These are phyloP conservation scores for Candida neerlandica DNA, from an alignment of 1,139 yeast species.

Conservation along the genomic window DNA sequence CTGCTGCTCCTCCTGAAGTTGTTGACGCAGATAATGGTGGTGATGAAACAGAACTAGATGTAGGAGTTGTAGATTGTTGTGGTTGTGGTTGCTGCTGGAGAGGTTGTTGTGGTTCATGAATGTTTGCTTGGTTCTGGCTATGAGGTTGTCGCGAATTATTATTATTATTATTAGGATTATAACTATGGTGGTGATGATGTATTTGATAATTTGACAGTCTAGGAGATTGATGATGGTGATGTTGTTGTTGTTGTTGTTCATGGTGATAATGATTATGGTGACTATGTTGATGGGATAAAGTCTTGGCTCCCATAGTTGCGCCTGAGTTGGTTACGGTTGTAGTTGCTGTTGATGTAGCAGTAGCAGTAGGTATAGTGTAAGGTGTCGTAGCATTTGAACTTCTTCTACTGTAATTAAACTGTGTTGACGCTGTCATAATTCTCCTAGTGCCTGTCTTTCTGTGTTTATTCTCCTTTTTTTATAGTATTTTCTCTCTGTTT, in stretches of 20 bases:
- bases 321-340: no score
- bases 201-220: slow-evolving; percentile 9
- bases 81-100: slow-evolving; percentile 5
- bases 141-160: not conserved
- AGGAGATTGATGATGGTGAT: slow-evolving; percentile 4
- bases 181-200: slow-evolving; percentile 10
- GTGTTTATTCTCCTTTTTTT: no score
- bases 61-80: slow-evolving; percentile 8
- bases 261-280: slow-evolving; percentile 12
- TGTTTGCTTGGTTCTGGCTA: slow-evolving; percentile 14
- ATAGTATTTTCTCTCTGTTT: no score
- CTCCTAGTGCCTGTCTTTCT: no score
- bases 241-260: slow-evolving; percentile 9
- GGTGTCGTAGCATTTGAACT: slow-evolving; percentile 35
- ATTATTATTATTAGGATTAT: not conserved
- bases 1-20: slow-evolving; percentile 14
- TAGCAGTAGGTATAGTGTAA: slow-evolving; percentile 35
- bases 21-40: slow-evolving; percentile 28
- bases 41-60: slow-evolving; percentile 5
- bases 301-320: no score
- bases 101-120: slow-evolving; percentile 6
- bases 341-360: slow-evolving; percentile 13
- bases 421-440: slow-evolving; percentile 31
- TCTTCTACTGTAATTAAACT: slow-evolving; percentile 36
- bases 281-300: slow-evolving; percentile 21